phyloP scores from a whole-genome alignment of 164 flowering plant genomes.

The Brasenia schreberi region DNA sequence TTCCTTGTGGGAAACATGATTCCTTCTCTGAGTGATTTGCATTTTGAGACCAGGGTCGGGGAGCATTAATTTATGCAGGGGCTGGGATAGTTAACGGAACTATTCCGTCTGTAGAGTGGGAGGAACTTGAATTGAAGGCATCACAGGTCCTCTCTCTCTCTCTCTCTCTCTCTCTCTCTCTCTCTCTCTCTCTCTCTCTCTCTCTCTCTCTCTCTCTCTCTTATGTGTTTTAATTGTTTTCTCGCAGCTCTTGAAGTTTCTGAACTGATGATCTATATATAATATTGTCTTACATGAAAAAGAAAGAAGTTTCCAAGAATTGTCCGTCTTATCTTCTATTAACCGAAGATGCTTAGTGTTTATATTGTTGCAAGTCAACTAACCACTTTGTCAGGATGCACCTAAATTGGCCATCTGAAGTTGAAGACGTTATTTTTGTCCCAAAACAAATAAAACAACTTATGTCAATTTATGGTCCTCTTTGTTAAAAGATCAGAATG shows the following conservation, averaged over 20 bases:
- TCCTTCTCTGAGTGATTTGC: slow-evolving; percentile 1
- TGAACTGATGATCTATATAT: background rate
- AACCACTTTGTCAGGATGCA: no score
- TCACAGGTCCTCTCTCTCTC: slow-evolving; percentile 56
- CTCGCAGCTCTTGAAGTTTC: slow-evolving; percentile 5
- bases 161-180: background rate
- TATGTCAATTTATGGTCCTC: no score
- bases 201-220: background rate
- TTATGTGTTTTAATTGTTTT: background rate
- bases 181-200: slow-evolving; percentile 2
- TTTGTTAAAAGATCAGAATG: no score
- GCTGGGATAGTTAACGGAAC: slow-evolving; percentile 92
- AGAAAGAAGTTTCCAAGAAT: background rate
- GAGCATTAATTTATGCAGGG: slow-evolving; percentile 78
- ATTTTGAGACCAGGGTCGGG: slow-evolving; percentile 34
- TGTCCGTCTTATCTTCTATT: background rate
- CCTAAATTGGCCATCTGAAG: no score
- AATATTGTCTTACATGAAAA: no score
- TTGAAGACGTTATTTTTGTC: no score
- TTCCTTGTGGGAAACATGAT: background rate
- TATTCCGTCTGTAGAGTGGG: slow-evolving; percentile 69
- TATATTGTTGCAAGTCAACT: no score
- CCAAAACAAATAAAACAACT: no score
- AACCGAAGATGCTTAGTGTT: no score
- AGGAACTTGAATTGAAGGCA: slow-evolving; percentile 81